Evolutionary conservation across 2,329 filamentous ascomycete species (phyloP), one percentile per base, ranked within the genome.

Genomic region (Spiromastix sp.): DNA sequence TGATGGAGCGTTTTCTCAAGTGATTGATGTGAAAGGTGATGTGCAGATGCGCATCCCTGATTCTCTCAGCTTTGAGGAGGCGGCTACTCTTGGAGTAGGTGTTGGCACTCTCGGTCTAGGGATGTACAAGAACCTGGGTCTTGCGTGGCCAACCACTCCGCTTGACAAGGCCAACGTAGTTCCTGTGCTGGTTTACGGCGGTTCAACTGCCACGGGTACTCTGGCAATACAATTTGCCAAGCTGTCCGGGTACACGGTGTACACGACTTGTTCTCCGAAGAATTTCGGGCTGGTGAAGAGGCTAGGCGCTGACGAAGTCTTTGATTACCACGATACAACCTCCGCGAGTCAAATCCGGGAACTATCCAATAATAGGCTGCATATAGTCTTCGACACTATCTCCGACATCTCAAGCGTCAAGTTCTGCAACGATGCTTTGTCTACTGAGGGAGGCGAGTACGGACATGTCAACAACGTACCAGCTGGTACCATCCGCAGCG

Each of bases 161-260:
- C n/a, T 7, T n/a, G 21, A 33, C 48, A n/a, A n/a, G 11, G 35
- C 45, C 16, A 42, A 42, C 20, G 30, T 33, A 2, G 42, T 18
- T 15, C 40, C n/a, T 27, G 52, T 72, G 0, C 47, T 72, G 1
- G 59, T 72, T 3, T 60, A 58, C 30, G 68, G 67, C 2, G 70
- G 66, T 2, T 54, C 50, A 21, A 66, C 64, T 2, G 50, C 64
- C 0, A 59, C 53, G 0, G 68, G 67, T 0, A 63, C 60, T 1
- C 47, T 59, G 34, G 65, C 62, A 34, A 48, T 30, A 19, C 39
- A 46, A 31, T 24, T 32, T 15, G 24, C 43, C 25, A 42, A 46
- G 45, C 46, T 49, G 46, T 48, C 32, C n/a, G 21, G 21, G 21
- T n/a, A 7, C 7, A 7, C 7, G 21, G 7, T n/a, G 7, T 7